Evolutionary conservation across 371 early-diverging fungal species (phyloP).

Genomic region (Fennellomyces sp.): DNA sequence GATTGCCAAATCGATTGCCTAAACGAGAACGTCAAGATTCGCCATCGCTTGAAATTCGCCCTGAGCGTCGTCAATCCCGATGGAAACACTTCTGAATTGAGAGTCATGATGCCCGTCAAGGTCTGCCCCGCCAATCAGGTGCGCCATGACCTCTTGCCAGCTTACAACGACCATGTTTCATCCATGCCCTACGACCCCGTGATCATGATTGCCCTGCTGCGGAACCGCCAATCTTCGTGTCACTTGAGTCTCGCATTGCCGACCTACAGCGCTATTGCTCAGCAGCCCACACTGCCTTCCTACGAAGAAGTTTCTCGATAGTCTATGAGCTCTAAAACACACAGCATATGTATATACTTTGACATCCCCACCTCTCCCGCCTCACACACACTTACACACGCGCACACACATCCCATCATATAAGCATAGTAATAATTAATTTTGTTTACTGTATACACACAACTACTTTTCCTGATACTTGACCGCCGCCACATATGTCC

Average conservation of each 20-base stretch:
- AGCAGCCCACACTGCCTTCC: not conserved
- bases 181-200: slow-evolving; percentile 39
- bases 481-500: slow-evolving; percentile 29
- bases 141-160: slow-evolving; percentile 19
- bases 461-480: slow-evolving; percentile 1
- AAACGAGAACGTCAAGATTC: slow-evolving; percentile 30
- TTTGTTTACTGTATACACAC: not conserved
- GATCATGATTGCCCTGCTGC: slow-evolving; percentile 14
- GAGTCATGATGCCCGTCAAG: slow-evolving; percentile 28
- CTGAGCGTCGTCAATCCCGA: slow-evolving; percentile 29
- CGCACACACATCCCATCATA: too few relatives aligned
- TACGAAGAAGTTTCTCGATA: slow-evolving; percentile 1
- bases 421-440: not conserved
- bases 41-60: slow-evolving; percentile 39
- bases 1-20: slow-evolving; percentile 28
- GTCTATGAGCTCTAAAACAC: too few relatives aligned
- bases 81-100: slow-evolving; percentile 39
- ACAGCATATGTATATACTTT: not conserved
- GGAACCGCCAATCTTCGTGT: not conserved
- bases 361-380: not conserved
- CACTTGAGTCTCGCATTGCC: not conserved
- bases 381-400: too few relatives aligned
- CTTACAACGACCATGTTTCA: slow-evolving; percentile 29
- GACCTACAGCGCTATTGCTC: not conserved
- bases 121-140: slow-evolving; percentile 10